Evolutionary conservation across 257 asterid genomes (phyloP), one percentile per base, ranked within the genome.

Genomic region (Solanum chmielewskii): DNA sequence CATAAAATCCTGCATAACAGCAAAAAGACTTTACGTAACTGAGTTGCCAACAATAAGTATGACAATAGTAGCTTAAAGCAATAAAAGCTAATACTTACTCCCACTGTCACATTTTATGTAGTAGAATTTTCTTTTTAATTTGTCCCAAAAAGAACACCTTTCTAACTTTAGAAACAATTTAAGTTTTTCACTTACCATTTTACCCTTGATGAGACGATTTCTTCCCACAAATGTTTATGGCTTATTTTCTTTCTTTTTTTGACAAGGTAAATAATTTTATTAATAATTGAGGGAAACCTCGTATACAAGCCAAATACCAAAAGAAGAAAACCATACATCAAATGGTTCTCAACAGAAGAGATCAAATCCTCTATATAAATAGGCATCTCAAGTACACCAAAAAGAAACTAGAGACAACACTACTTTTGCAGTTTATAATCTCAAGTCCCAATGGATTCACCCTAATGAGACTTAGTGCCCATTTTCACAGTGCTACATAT

Each of bases 1-100:
- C 99, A 95, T 95, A 88, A 95, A 94, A 87, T 97, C 99, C 99
- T 97, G 96, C 93, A 89, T 70, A 69, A 84, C 23, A 89, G 74
- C 84, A 91, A 89, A 84, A 39, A 76, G 37, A 49, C 49, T 52
- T 42, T 86, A 37, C 82, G 56, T 45, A 86, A 89, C 85, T 59
- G 15, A 82, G 42, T 47, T 35, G 33, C 21, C 27, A 84, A 64
- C 4, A n/a, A 8, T 10, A 84, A 84, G 60, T 18, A 84, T 25
- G 77, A 12, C n/a, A 84, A 84, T 62, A 84, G 52, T n/a, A 18
- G 33, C 86, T 80, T 29, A n/a, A 83, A 42, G 44, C 31, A 66
- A 64, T 84, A 66, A 62, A 45, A 39, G 77, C 80, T n/a, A 66
- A 66, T 42, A 84, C 66, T 25, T 84, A 25, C 20, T 21, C 82